phyloP scores from a whole-genome alignment of 176 grass and related monocot genomes.

The Triticum urartu region DNA sequence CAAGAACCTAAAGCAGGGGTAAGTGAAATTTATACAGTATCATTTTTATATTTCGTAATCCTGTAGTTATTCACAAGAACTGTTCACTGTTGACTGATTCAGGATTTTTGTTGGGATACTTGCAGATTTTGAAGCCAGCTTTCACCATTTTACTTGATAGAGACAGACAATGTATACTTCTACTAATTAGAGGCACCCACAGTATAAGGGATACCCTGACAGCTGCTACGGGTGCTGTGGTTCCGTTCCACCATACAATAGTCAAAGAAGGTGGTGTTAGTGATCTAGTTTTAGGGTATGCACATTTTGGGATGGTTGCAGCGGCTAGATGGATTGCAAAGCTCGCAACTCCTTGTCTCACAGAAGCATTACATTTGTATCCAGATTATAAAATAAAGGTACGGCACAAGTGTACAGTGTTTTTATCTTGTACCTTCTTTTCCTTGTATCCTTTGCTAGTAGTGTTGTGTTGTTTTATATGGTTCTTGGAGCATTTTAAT shows the following conservation, averaged over 20 bases:
- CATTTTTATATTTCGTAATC: neutral
- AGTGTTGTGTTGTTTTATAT: neutral
- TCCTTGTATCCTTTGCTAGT: neutral
- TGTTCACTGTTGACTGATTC: conserved; percentile 23
- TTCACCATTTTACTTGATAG: conserved; percentile 92
- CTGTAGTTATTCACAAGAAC: neutral
- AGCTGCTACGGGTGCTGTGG: conserved; percentile 90
- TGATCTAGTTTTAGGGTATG: conserved; percentile 94
- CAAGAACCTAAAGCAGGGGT: conserved; percentile 99
- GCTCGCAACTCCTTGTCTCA: conserved; percentile 78
- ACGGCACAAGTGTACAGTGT: neutral
- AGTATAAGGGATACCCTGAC: conserved; percentile 97
- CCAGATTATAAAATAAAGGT: conserved; percentile 88
- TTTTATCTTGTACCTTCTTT: neutral
- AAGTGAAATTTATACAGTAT: conserved; percentile 36
- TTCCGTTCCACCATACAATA: conserved; percentile 96
- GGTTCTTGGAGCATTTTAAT: neutral
- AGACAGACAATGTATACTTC: conserved; percentile 72
- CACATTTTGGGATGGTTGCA: conserved; percentile 99
- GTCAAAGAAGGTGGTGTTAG: conserved; percentile 87
- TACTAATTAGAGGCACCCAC: conserved; percentile 95
- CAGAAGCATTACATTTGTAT: conserved; percentile 57
- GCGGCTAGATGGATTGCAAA: conserved; percentile 98
- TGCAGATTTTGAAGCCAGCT: conserved; percentile 97
- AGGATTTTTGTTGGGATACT: conserved; percentile 12